Base-by-base conservation (phyloP, 169 alveolate genomes). In the Sarcocystis neurona region DNA sequence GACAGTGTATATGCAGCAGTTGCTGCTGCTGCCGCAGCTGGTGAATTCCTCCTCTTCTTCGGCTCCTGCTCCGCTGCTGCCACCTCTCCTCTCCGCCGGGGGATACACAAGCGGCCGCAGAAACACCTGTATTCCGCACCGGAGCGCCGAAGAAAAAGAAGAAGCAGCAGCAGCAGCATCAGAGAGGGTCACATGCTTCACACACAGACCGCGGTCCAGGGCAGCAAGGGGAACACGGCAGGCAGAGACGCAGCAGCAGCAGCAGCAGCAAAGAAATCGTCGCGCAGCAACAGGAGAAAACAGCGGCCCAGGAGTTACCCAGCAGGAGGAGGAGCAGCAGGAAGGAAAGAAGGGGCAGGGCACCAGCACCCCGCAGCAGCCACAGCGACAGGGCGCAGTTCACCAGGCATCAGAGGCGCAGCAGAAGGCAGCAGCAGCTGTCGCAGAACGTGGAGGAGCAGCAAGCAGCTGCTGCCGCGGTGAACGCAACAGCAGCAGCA, bases 1-100 rank as follows among this genome's bases (percentile, higher is more conserved):
- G 32, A 96, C 97, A 63, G 98, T 94, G 75, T 94, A 95, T 30
- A 96, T 60, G 79, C 93, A 66, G 79, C 89, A 84, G 93, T 89
- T 91, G 92, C 60, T 77, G 85, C 79, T 53, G 78, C 88, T 89
- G 41, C 89, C 90, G 79, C 77, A 66, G 80, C 46, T 70, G 39
- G 77, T 79, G 75, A 60, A 70, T 18, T 79, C 41, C 50, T 56
- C 90, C 53, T 66, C 82, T 34, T 56, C 78, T 44, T 60, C 78
- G 5, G 87, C 78, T 44, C 72, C 86, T 53, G 84, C 80, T 53
- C 66, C 15, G 60, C 78, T 8, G 91, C 74, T 10, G 34, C 47
- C 48, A 92, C 84, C 48, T 53, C 72, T 12, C 30, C 32, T 39
- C 66, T 87, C 60, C 4, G 47, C 37, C 8, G 87, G 84, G 1